Conservation (phyloP, 768 basidiomycete species). For the Termitomyces eurrhizus region DNA sequence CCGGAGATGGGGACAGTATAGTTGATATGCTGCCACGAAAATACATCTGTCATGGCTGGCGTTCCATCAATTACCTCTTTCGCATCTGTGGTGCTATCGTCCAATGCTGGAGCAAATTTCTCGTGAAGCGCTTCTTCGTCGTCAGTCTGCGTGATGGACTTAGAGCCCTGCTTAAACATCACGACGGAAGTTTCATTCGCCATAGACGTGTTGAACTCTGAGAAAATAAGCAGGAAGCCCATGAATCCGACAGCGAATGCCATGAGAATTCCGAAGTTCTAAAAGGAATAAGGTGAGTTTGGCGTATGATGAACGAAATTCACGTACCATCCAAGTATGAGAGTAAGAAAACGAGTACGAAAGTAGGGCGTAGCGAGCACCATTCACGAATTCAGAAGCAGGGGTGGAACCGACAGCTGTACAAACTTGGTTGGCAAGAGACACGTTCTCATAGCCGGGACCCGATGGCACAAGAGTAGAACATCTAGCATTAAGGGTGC, state of each 20-base stretch:
- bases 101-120: conserved; percentile 15
- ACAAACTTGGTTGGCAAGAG: conserved; percentile 70
- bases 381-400: conserved; percentile 57
- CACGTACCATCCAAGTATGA: conserved; percentile 20
- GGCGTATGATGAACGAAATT: background rate
- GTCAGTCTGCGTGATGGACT: conserved; percentile 17
- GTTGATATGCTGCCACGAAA: conserved; percentile 64
- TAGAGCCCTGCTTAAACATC: conserved; percentile 61
- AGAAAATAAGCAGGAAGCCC: conserved; percentile 49
- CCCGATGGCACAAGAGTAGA: conserved; percentile 58
- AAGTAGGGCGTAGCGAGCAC: conserved; percentile 43
- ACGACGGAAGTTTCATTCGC: conserved; percentile 37
- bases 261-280: conserved; percentile 69
- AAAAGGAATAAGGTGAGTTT: background rate
- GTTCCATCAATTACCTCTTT: conserved; percentile 33
- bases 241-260: conserved; percentile 61
- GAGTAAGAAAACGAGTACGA: conserved; percentile 45
- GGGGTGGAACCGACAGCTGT: conserved; percentile 61
- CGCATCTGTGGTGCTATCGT: conserved; percentile 14
- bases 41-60: conserved; percentile 40
- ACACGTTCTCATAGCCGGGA: conserved; percentile 54
- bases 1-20: conserved; percentile 53
- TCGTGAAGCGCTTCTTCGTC: conserved; percentile 33
- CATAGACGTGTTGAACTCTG: conserved; percentile 47
- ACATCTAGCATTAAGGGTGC: conserved; percentile 57